Conservation (phyloP, 805 yeast genomes). For the Candida taoyuanica region DNA sequence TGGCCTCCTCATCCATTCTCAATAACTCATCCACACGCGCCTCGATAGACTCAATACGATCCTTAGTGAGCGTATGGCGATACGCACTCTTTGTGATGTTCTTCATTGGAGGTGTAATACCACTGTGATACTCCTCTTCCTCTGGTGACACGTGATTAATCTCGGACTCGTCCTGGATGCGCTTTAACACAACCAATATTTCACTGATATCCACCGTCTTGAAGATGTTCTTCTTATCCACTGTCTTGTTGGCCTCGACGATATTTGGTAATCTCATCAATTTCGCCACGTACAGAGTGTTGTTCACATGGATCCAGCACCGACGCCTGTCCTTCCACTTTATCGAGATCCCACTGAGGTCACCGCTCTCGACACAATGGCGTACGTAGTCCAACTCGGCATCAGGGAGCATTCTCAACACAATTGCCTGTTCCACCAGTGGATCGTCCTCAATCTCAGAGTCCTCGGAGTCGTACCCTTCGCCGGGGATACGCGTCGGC, state of each 20-base stretch:
- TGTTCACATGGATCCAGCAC: slow-evolving; percentile 72
- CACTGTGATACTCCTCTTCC: slow-evolving; percentile 50
- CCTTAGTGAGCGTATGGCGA: slow-evolving; percentile 62
- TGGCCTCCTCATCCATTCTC: slow-evolving; percentile 76
- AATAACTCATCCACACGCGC: slow-evolving; percentile 72
- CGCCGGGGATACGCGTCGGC: slow-evolving; percentile 75
- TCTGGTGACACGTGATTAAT: slow-evolving; percentile 32
- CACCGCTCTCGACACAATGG: slow-evolving; percentile 73
- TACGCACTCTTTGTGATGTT: slow-evolving; percentile 67
- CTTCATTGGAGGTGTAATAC: slow-evolving; percentile 76
- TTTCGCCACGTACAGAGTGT: slow-evolving; percentile 72
- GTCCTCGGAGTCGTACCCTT: slow-evolving; percentile 95
- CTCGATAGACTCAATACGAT: slow-evolving; percentile 74
- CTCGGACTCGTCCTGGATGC: slow-evolving; percentile 44
- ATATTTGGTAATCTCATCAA: slow-evolving; percentile 87
- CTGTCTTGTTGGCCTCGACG: slow-evolving; percentile 80
- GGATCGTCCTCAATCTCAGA: slow-evolving; percentile 97
- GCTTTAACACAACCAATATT: slow-evolving; percentile 69
- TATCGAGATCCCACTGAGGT: slow-evolving; percentile 63
- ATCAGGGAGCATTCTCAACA: slow-evolving; percentile 68
- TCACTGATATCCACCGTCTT: slow-evolving; percentile 85
- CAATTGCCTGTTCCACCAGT: slow-evolving; percentile 77
- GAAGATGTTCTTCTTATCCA: slow-evolving; percentile 83
- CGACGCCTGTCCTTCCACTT: slow-evolving; percentile 80
- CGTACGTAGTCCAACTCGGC: slow-evolving; percentile 67